Evolutionary conservation across 495 filamentous ascomycete species (phyloP), one percentile per base, ranked within the genome.

Genomic region (Glutinoglossum americanum): DNA sequence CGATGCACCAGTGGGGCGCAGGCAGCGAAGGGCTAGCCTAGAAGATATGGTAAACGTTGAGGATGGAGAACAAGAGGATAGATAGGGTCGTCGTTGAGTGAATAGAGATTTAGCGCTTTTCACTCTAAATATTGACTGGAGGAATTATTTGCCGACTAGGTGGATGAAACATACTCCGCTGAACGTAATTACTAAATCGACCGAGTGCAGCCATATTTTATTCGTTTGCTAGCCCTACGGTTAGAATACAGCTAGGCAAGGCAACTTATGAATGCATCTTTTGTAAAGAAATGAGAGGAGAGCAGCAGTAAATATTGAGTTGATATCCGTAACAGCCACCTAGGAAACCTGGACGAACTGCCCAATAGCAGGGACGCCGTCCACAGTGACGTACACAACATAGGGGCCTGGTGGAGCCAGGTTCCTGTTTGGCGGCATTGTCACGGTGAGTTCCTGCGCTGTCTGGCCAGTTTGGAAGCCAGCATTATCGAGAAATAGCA

Each of bases 361-460:
- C 2, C 77, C 77, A 59, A 76, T 51, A 35, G 66, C 70, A n/a
- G 79, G 79, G 33, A 80, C 71, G n/a, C 79, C 77, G 64, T 81
- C 77, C 19, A 69, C 71, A 19, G 80, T 65, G 37, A 80, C 75
- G 63, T 77, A 82, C n/a, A 81, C 64, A 33, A 81, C 72, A 63
- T 80, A 81, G 51, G 79, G 79, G 27, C 79, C 79, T 26, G 79
- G 75, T 26, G 76, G 78, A 41, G 72, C 72, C 25, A 80, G 66
- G 51, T 75, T 78, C 45, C 63, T 67, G 58, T 73, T 79, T 19
- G 78, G 76, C 19, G 80, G 78, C 66, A 71, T 73, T 27, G 64
- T 75, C 25, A 78, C 77, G 1, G 61, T 72, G 49, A 82, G 27
- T 0, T 60, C 68, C 63, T 82, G 77, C 54, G 60, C 47, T 3